These are phyloP conservation scores for Pilobolus umbonatus DNA, from an alignment of 192 early-diverging fungal genomes.

Conservation along the genomic window DNA sequence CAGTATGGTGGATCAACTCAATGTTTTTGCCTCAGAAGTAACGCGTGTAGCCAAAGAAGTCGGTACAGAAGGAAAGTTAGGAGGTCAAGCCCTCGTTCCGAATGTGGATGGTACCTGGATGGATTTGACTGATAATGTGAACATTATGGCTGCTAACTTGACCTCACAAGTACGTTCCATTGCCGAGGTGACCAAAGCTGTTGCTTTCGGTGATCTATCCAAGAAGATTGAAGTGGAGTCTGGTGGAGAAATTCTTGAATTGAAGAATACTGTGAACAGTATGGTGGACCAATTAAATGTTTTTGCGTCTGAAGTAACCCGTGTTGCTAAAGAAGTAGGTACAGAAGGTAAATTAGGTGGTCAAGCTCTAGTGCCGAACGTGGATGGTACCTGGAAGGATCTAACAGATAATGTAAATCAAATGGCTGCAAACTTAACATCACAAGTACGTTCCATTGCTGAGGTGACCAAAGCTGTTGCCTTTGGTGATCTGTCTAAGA, in stretches of 20 bases:
- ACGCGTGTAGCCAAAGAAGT: constrained; percentile 71
- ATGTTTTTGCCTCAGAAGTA: constrained; percentile 56
- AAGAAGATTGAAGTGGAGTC: constrained; percentile 49
- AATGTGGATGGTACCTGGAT: constrained; percentile 42
- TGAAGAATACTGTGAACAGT: constrained; percentile 59
- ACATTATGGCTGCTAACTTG: constrained; percentile 50
- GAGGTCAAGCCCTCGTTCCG: constrained; percentile 53
- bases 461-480: constrained; percentile 53
- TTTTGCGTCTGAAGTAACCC: constrained; percentile 58
- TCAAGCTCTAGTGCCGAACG: constrained; percentile 53
- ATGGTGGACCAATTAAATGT: constrained; percentile 53
- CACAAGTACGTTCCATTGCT: constrained; percentile 52
- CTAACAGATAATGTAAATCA: constrained; percentile 56
- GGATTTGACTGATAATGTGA: constrained; percentile 48
- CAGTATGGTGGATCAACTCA: constrained; percentile 48
- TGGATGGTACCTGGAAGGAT: constrained; percentile 54
- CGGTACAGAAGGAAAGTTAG: constrained; percentile 66
- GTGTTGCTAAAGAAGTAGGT: constrained; percentile 68
- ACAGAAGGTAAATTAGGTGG: constrained; percentile 61
- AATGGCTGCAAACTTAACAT: constrained; percentile 57
- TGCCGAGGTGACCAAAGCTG: constrained; percentile 55
- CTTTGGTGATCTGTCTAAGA: constrained; percentile 46
- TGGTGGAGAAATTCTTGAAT: constrained; percentile 49
- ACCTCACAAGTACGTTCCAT: constrained; percentile 64
- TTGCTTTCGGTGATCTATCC: constrained; percentile 58